Base-by-base conservation (phyloP, 2,329 filamentous ascomycete species). In the Dactylonectria estremocensis region DNA sequence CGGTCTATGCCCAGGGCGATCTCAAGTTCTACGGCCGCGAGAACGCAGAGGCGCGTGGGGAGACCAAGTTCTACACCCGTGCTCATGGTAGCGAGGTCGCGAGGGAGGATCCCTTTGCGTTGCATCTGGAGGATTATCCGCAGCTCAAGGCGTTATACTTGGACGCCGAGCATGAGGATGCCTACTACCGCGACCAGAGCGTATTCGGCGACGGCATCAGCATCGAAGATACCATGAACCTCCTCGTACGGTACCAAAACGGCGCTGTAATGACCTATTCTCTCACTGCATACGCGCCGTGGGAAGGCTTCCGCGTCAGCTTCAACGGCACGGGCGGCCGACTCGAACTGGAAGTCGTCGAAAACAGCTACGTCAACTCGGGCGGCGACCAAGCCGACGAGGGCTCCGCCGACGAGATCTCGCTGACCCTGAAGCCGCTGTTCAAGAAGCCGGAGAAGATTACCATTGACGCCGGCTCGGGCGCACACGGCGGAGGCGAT, bases 161-260 rank as follows among this genome's bases (percentile, higher is more conserved):
- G 0, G 88, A 90, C 40, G 89, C 89, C 0, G 89, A 91, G 81
- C 85, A 90, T 64, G 89, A 91, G 73, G 89, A 91, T 69, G 83
- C 83, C 16, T 91, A 91, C 71, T 84, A 87, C 67, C 85, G 89
- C 0, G 89, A 91, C 72, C 89, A 90, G 77, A 89, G 85, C 70
- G 88, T 90, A 1, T 91, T 91, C 61, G 83, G 87, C 0, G 89
- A 91, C 66, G 89, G 89, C 1, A 90, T 91, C 62, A 90, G 83
- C 70, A 91, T 91, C 65, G 89, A 91, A 75, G 89, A 91, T 72
- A 91, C 88, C 0, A 89, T 91, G 88, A 88, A 83, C 45, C 78
- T 91, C 24, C 80, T 91, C 52, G 86, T 91, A 22, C 81, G 84
- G 57, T 91, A 91, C 73, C 80, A 82, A 18, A 88, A 83, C 58